These are phyloP conservation scores for Daldinia bambusicola DNA, from an alignment of 495 filamentous ascomycete genomes.

Conservation along the genomic window DNA sequence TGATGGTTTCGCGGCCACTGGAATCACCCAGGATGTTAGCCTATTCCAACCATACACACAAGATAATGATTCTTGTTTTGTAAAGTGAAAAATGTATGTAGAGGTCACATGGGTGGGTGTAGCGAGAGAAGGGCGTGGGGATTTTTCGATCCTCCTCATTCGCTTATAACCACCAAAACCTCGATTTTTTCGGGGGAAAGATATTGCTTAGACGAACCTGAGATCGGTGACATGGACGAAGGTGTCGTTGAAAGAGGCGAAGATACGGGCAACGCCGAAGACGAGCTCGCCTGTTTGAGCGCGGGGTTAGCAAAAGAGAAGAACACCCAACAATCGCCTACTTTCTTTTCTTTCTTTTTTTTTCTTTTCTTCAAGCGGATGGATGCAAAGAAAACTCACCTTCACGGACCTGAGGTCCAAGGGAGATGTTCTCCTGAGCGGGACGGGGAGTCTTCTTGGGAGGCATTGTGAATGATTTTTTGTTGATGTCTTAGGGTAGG, in stretches of 20 bases:
- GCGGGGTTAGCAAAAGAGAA: slow-evolving; percentile 29
- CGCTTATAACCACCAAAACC: slow-evolving; percentile 21
- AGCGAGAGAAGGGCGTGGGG: slow-evolving; percentile 41
- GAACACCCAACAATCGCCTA: not conserved
- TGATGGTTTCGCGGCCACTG: slow-evolving; percentile 99
- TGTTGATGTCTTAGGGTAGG: slow-evolving; percentile 4
- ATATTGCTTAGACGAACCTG: slow-evolving; percentile 69
- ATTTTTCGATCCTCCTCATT: slow-evolving; percentile 30
- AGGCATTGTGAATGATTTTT: slow-evolving; percentile 69
- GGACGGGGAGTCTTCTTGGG: slow-evolving; percentile 84
- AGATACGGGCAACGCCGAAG: slow-evolving; percentile 99
- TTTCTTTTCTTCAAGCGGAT: not conserved
- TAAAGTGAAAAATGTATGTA: slow-evolving; percentile 7
- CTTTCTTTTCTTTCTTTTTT: not conserved
- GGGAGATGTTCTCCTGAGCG: slow-evolving; percentile 95
- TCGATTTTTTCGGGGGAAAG: slow-evolving; percentile 2
- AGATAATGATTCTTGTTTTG: not conserved
- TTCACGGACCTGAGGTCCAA: slow-evolving; percentile 93
- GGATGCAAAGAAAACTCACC: slow-evolving; percentile 60
- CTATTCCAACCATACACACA: slow-evolving; percentile 50
- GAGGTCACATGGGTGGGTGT: slow-evolving; percentile 19
- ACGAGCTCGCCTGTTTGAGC: slow-evolving; percentile 82
- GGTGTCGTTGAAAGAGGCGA: slow-evolving; percentile 86
- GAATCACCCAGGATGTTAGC: slow-evolving; percentile 74
- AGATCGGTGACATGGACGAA: slow-evolving; percentile 99